These are phyloP conservation scores for Cryptococcus jaspeensis DNA, from an alignment of 1,284 basidiomycete species.

Conservation along the genomic window DNA sequence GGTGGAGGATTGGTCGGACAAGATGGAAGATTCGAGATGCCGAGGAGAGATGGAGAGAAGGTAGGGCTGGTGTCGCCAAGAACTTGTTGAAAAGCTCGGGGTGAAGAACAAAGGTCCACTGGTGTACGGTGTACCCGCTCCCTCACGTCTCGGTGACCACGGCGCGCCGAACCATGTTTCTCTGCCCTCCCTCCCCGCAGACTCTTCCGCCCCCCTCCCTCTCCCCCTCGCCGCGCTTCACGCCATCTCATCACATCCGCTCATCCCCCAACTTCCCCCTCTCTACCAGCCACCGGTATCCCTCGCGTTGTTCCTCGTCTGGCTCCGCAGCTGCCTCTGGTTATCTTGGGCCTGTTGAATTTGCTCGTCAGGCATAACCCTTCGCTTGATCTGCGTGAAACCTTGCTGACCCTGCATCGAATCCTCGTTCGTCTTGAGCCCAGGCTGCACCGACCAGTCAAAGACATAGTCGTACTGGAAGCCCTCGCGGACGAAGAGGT, in stretches of 20 bases:
- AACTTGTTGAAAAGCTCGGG: too few species aligned
- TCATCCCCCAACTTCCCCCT: too few species aligned
- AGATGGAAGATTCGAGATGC: not conserved
- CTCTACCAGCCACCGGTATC: conserved; percentile 35
- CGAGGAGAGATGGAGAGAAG: not conserved
- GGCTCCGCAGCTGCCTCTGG: conserved; percentile 45
- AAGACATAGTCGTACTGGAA: conserved; percentile 99
- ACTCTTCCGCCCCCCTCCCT: not conserved
- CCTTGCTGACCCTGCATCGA: not conserved
- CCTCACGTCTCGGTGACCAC: not conserved
- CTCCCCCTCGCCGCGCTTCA: not conserved
- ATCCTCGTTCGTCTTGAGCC: conserved; percentile 20
- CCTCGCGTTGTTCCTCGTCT: conserved; percentile 39
- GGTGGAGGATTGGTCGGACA: not conserved
- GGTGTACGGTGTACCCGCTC: not conserved
- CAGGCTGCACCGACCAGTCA: conserved; percentile 86
- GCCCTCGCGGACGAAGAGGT: conserved; percentile 93
- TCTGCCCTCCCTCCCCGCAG: not conserved
- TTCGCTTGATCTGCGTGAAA: conserved; percentile 15
- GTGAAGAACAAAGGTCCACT: not conserved
- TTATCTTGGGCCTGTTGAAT: conserved; percentile 26
- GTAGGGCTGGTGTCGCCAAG: not conserved
- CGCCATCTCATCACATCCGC: not conserved
- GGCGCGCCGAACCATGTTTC: conserved; percentile 28
- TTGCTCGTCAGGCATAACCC: conserved; percentile 20